Percentiles rank a stretch among this genome's conserved stretches.
phyloP scores from a whole-genome alignment of 2,329 filamentous ascomycete genomes.

The Aspergillus brasiliensis region DNA sequence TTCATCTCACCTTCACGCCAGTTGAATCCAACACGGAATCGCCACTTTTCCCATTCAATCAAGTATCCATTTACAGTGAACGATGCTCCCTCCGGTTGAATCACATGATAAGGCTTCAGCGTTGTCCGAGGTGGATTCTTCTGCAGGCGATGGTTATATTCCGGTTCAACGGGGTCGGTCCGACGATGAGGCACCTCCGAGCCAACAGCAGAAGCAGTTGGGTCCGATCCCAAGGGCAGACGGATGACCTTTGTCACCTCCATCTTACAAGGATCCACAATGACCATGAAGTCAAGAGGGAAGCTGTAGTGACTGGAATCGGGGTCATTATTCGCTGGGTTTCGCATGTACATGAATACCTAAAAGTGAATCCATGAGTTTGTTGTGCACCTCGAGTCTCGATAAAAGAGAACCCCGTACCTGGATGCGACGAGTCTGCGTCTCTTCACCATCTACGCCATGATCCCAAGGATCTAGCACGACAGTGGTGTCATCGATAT shows the following conservation, averaged over 20 bases:
- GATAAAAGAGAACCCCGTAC: too few species aligned
- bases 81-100: conserved; percentile 41
- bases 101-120: conserved; percentile 40
- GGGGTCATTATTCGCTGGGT: not conserved
- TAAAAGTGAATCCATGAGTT: not conserved
- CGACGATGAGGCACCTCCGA: not conserved
- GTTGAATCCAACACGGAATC: conserved; percentile 47
- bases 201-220: conserved; percentile 30
- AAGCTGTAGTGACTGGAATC: conserved; percentile 62
- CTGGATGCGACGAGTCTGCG: not conserved
- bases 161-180: conserved; percentile 32
- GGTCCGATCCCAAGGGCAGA: conserved; percentile 46
- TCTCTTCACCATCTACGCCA: not conserved
- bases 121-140: conserved; percentile 29
- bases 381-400: too few species aligned
- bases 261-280: conserved; percentile 51
- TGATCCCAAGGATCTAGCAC: conserved; percentile 10
- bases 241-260: conserved; percentile 54
- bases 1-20: conserved; percentile 44
- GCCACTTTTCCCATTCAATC: conserved; percentile 48
- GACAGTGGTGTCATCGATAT: not conserved
- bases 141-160: conserved; percentile 36
- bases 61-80: conserved; percentile 34
- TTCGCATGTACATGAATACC: conserved; percentile 7
- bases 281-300: conserved; percentile 56